Evolutionary conservation across 2,329 filamentous ascomycete genomes (phyloP).

Genomic region (Scedosporium minutisporum): DNA sequence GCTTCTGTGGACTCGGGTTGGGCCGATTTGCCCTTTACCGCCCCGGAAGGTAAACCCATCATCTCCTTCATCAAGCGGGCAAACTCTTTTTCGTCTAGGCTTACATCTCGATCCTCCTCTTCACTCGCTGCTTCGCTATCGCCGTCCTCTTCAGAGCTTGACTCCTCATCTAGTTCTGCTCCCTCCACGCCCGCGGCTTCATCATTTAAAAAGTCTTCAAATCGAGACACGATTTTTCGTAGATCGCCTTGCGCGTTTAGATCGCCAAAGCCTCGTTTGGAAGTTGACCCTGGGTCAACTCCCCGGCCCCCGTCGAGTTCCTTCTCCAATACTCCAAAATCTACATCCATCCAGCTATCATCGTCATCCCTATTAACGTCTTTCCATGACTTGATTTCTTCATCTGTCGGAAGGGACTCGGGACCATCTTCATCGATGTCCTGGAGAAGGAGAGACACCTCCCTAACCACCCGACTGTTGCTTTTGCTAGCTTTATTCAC

Average conservation of each 20-base stretch:
- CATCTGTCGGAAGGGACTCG: constrained; percentile 54
- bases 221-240: constrained; percentile 85
- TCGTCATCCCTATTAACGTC: constrained; percentile 57
- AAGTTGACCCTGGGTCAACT: constrained; percentile 24
- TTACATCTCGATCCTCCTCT: constrained; percentile 64
- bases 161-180: constrained; percentile 59
- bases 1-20: background rate
- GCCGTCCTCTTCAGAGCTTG: constrained; percentile 41
- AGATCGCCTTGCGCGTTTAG: constrained; percentile 62
- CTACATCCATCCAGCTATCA: constrained; percentile 86
- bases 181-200: constrained; percentile 73
- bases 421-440: constrained; percentile 67
- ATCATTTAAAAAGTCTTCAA: constrained; percentile 84
- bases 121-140: constrained; percentile 33
- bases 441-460: constrained; percentile 66
- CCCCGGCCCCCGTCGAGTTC: constrained; percentile 51
- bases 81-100: constrained; percentile 79
- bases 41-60: constrained; percentile 55
- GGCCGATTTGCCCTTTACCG: background rate
- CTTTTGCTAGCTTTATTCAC: constrained; percentile 56
- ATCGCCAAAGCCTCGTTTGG: constrained; percentile 49
- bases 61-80: constrained; percentile 83
- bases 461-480: constrained; percentile 59
- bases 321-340: constrained; percentile 78
- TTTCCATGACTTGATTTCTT: constrained; percentile 65